Conservation (phyloP, 2,329 filamentous ascomycete species). For the Xylaria sp. region DNA sequence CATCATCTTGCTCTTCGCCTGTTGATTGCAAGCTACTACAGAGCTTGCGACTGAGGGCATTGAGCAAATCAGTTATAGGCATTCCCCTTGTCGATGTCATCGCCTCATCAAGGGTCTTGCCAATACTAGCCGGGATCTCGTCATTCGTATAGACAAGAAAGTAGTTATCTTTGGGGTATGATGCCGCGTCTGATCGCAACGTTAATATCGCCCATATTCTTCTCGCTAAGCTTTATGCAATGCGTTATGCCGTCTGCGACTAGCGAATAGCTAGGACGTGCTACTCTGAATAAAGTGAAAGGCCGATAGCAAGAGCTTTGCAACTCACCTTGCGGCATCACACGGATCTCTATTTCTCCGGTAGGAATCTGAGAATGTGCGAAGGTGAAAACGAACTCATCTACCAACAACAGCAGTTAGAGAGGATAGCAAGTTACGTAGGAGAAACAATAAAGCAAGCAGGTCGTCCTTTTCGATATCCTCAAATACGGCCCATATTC, state of each 20-base stretch:
- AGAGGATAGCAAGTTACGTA: neutral
- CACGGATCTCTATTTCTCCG: constrained; percentile 50
- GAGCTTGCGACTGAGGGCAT: constrained; percentile 47
- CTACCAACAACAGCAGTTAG: constrained; percentile 45
- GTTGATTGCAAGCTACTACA: constrained; percentile 37
- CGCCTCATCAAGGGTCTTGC: constrained; percentile 40
- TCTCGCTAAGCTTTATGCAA: neutral
- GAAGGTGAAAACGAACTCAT: constrained; percentile 73
- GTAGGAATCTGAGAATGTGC: constrained; percentile 43
- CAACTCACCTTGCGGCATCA: constrained; percentile 51
- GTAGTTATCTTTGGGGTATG: constrained; percentile 41
- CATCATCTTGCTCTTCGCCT: constrained; percentile 42
- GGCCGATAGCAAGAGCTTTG: neutral
- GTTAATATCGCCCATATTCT: constrained; percentile 6
- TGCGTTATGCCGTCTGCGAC: too few species aligned
- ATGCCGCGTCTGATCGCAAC: constrained; percentile 30
- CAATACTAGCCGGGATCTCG: constrained; percentile 38
- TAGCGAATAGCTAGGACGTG: neutral
- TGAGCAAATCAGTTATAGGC: constrained; percentile 40
- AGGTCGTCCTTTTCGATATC: neutral
- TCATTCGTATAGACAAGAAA: constrained; percentile 44
- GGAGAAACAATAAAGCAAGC: neutral
- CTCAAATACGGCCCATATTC: neutral
- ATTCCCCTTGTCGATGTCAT: constrained; percentile 37
- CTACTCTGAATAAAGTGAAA: neutral